These are phyloP conservation scores for Quaeritorhiza haematococci DNA, from an alignment of 371 early-diverging fungal species.

Conservation along the genomic window DNA sequence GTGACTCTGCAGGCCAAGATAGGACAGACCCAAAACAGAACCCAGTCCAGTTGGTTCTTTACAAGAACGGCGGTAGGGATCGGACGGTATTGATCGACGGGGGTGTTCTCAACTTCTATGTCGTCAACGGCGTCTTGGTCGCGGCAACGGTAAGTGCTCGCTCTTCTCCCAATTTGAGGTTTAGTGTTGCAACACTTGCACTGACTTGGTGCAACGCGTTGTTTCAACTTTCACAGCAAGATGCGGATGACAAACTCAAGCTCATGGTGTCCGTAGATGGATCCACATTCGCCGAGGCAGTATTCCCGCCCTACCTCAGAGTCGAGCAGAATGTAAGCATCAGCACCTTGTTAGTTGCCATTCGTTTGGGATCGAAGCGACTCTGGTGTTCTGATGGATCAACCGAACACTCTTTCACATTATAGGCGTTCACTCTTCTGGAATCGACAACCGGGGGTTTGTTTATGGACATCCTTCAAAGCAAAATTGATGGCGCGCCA, in stretches of 20 bases:
- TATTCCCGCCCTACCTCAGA: constrained; percentile 76
- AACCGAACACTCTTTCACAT: background rate
- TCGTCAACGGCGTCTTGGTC: constrained; percentile 70
- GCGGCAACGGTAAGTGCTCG: constrained; percentile 50
- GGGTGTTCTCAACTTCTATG: constrained; percentile 67
- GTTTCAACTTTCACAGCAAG: constrained; percentile 8
- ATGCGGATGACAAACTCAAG: constrained; percentile 46
- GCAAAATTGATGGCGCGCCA: constrained; percentile 52
- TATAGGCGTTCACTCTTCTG: constrained; percentile 65
- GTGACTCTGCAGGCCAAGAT: constrained; percentile 24
- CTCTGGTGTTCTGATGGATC: constrained; percentile 4
- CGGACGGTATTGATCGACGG: constrained; percentile 53
- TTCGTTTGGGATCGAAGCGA: too few species aligned
- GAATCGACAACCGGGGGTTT: constrained; percentile 67
- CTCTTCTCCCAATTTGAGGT: constrained; percentile 19
- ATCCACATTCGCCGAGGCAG: constrained; percentile 57
- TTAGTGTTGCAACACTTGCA: background rate
- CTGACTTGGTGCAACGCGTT: too few species aligned
- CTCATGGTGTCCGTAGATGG: constrained; percentile 74
- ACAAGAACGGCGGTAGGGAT: constrained; percentile 26
- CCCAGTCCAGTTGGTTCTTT: constrained; percentile 36
- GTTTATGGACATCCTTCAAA: constrained; percentile 43
- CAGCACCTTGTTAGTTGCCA: background rate
- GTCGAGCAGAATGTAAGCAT: constrained; percentile 32
- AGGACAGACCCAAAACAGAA: constrained; percentile 28